Conservation (phyloP, 441 rosid genomes). For the Erysimum cheiri region DNA sequence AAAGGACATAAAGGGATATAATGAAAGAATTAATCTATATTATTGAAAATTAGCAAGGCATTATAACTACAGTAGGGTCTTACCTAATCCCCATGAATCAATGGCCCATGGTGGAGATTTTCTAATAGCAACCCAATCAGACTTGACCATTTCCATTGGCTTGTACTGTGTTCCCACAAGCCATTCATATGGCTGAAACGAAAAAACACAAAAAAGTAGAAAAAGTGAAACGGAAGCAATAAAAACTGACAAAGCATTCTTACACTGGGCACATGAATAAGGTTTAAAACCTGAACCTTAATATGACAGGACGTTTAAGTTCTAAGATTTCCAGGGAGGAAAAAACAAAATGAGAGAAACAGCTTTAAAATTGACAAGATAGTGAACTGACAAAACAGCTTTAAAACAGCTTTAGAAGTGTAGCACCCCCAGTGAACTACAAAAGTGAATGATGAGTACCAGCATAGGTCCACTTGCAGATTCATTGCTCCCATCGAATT, state of each 20-base stretch:
- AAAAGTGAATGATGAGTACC: constrained; percentile 58
- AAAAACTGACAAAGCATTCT: constrained; percentile 15
- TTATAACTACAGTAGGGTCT: constrained; percentile 37
- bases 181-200: constrained; percentile 90
- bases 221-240: constrained; percentile 32
- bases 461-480: constrained; percentile 94
- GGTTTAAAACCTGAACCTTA: constrained; percentile 14
- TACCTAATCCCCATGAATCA: constrained; percentile 99
- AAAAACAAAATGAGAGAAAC: neutral
- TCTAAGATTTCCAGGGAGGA: constrained; percentile 7
- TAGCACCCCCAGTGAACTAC: constrained; percentile 17
- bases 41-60: neutral
- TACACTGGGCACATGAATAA: constrained; percentile 14
- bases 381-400: too few relatives aligned
- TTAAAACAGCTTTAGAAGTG: too few relatives aligned
- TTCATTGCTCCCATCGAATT: constrained; percentile 89
- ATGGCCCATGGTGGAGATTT: constrained; percentile 99
- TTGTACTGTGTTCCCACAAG: constrained; percentile 92
- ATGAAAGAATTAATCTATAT: constrained; percentile 13
- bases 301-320: neutral
- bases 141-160: constrained; percentile 88
- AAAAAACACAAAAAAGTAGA: constrained; percentile 17
- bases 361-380: constrained; percentile 17
- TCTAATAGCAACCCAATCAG: constrained; percentile 92
- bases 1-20: constrained; percentile 32